Base-by-base conservation (phyloP, 331 rosid genomes). In the Prunus yedoensis region DNA sequence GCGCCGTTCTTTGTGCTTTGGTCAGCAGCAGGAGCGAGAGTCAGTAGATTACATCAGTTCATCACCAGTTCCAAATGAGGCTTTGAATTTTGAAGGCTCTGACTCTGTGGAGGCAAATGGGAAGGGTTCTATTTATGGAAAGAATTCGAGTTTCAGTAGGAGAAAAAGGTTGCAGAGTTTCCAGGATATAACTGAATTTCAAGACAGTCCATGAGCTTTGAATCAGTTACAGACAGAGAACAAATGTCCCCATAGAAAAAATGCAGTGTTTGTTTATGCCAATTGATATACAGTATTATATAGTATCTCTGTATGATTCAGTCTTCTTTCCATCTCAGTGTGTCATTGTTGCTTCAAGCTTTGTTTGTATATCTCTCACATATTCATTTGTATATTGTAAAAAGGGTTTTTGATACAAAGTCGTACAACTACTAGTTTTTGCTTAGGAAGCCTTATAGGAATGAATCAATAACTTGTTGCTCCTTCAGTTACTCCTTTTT, bases 141-240 rank as follows among this genome's bases (percentile, higher is more conserved):
- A 83, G 65, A 79, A 77, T n/a, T 28, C 77, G 63, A 80, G 46
- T 54, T 57, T 62, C 18, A 46, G 47, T 16, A 84, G 92, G 77
- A 84, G 97, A 79, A 85, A 78, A 77, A 81, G 94, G 81, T 60
- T 89, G 83, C 87, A 87, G 79, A 88, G 85, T 60, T 89, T 89
- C 75, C 83, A 80, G 76, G 87, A 87, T 63, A 87, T 87, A 17
- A 87, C 89, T 54, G 79, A 63, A 71, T 68, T 61, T n/a, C 80
- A 35, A 49, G 78, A 64, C 28, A 77, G 65, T 64, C 86, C 86
- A 27, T 67, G 88, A 87, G 10, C 81, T 70, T 47, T 67, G 66
- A 69, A 54, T 60, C 28, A 35, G 75, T 50, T 67, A 14, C 74
- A 67, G 49, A 71, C 66, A 51, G 59, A 45, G 15, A 35, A 10